Evolutionary conservation across 202 grass and related monocot species (phyloP), one percentile per base, ranked within the genome.

Genomic region (Schoenoplectus tabernaemontani): DNA sequence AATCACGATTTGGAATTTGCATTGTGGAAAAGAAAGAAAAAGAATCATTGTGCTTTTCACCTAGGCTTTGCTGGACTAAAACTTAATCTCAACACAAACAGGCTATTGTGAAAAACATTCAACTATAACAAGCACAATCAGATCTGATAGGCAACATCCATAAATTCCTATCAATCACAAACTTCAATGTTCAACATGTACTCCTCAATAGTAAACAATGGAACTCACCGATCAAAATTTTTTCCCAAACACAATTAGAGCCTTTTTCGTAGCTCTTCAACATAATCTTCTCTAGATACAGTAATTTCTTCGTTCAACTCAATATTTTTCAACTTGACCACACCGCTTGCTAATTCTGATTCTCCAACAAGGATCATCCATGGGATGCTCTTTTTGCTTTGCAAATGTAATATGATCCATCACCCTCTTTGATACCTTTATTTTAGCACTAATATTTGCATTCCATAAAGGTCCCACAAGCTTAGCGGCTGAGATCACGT

Each of bases 291-390:
- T 79, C 77, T 79, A 30, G 77, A 47, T 19, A 79, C 57, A 5
- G 56, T 64, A 24, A 61, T 64, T 74, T 82, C 48, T 59, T 82
- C 47, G 6, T 82, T 82, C 80, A 59, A 43, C 16, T 66, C 44
- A 24, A 82, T 69, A 41, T 82, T 82, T 32, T 82, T 82, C 65
- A 82, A 73, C 43, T 70, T 59, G 10, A 82, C 64, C 24, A 82
- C 48, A 10, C 80, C 64, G 19, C 64, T 69, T 44, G 61, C 51
- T 39, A 74, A 36, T 60, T 82, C 80, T 16, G 80, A 82, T 19
- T 82, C 80, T 8, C 80, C 80, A 16, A 60, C 63, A 34, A 82
- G 41, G 6, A 82, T 66, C 62, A 82, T 82, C 80, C 80, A 82
- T 0, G 63, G 80, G 64, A 82, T 82, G 15, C 47, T n/a, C 80